Base-by-base conservation (phyloP, 2,329 filamentous ascomycete genomes). In the Didymosphaeria variabile region DNA sequence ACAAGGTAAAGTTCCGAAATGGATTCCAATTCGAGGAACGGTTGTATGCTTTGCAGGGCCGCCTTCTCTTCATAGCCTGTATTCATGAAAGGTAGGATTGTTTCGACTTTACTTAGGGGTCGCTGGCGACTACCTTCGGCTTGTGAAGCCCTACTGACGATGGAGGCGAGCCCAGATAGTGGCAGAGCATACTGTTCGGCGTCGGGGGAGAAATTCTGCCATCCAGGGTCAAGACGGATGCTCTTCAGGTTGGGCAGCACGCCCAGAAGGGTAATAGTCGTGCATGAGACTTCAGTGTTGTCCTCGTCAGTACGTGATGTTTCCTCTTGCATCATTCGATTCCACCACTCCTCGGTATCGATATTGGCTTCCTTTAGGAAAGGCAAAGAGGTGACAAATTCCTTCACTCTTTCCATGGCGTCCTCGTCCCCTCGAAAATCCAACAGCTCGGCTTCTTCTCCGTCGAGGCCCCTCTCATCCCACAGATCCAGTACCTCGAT, bases 1-100 rank as follows among this genome's bases (percentile, higher is more conserved):
- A 77, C 69, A 15, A 70, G 70, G 51, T 70, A 77, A 1, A 77
- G 59, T 26, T 72, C 71, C 10, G 65, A 65, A n/a, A 77, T 55
- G 42, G 66, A 68, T 3, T 62, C 58, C 8, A 76, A 63, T 1
- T 46, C 60, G 59, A 77, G 66, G 54, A 76, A 74, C 0, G 73
- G 71, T 29, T 73, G 61, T 19, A 77, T 47, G 52, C 64, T 68
- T 59, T 77, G 71, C 13, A 77, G 55, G 5, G 67, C 63, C 3
- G 67, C 66, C n/a, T 68, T 66, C 21, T 68, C 57, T 29, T 75
- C 70, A 53, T 74, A 77, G 2, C 74, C 75, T 42, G 69, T 67
- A 31, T 68, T 58, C 34, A 69, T 70, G 49, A 74, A 77, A 1
- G 75, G 75, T 17, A 76, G 51, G 1, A 77, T 60, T 3, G 68